Evolutionary conservation across 2,329 filamentous ascomycete genomes (phyloP), one percentile per base, ranked within the genome.

Genomic region (Alternaria triticina): DNA sequence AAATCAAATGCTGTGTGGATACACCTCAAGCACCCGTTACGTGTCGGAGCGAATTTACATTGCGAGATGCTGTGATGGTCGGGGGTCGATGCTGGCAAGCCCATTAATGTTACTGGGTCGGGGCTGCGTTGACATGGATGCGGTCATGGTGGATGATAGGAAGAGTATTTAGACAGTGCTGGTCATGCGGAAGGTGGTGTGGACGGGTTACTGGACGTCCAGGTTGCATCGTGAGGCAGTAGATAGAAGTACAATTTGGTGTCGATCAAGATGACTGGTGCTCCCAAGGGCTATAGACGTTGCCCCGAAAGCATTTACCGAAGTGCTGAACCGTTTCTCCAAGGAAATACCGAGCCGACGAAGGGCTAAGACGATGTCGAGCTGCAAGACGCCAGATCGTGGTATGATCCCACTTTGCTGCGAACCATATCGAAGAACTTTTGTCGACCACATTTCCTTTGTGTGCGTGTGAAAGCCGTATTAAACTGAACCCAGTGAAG

Each of bases 201-300:
- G 68, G 71, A 77, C 71, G 77, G 75, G 74, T 75, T 75, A 72
- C 72, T 74, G 75, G 73, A 77, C 66, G 74, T 74, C 75, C 76
- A 68, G 70, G 73, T 67, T 71, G 72, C 72, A 78, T 77, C 76
- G 75, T 70, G 74, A 72, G 69, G 73, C 72, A 76, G 74, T 70
- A 76, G 73, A 78, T 80, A 80, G 76, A 79, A 80, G 78, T 81
- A 81, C 79, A 81, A 80, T 78, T 80, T 79, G 74, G 72, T 76
- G 79, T 73, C 77, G 78, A 75, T 70, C 74, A 73, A 78, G 77
- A 79, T 74, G 77, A 73, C 74, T 76, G 72, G 72, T 69, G 74
- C 72, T 72, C 71, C 72, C 70, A 66, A 66, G 69, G 73, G 71
- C 72, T 71, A 73, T 70, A 72, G 73, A 65, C 74, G 77, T 69